A percentile compares a stretch with the other conserved stretches of the same genome.
These are phyloP conservation scores for Oehlia diaphana DNA, from an alignment of 192 early-diverging fungal species.

Conservation along the genomic window DNA sequence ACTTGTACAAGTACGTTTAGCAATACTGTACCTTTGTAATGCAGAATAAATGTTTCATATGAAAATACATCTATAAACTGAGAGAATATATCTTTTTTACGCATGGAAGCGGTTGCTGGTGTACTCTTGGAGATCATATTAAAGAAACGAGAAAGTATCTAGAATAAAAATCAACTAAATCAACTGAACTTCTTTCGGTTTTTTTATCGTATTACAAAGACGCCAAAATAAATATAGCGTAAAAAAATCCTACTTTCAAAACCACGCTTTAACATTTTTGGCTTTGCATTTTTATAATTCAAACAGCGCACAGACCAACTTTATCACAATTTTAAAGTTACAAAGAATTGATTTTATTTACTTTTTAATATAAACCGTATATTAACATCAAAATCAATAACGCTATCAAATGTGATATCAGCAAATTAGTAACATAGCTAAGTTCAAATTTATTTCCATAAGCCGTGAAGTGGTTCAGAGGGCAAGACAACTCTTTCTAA, in stretches of 20 bases:
- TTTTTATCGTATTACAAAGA: no score
- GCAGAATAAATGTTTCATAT: background rate
- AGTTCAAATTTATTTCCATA: constrained; percentile 33
- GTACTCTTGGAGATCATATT: background rate
- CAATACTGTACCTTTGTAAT: constrained; percentile 8
- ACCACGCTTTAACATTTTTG: no score
- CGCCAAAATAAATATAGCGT: no score
- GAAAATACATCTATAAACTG: background rate
- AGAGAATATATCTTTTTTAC: background rate
- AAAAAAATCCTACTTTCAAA: no score
- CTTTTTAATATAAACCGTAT: no score
- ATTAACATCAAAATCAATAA: no score
- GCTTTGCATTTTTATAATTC: no score
- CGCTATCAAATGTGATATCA: background rate
- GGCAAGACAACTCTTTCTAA: constrained; percentile 27
- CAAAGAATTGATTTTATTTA: no score
- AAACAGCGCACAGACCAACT: no score
- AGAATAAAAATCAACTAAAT: background rate
- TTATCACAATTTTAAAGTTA: no score
- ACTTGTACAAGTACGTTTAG: background rate
- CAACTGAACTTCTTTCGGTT: no score
- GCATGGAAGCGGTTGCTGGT: background rate
- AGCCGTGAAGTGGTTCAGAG: constrained; percentile 33
- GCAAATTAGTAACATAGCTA: background rate
- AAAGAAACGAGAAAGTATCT: background rate